phyloP scores from a whole-genome alignment of 2,329 filamentous ascomycete genomes.

The Aspergillus puulaauensis region DNA sequence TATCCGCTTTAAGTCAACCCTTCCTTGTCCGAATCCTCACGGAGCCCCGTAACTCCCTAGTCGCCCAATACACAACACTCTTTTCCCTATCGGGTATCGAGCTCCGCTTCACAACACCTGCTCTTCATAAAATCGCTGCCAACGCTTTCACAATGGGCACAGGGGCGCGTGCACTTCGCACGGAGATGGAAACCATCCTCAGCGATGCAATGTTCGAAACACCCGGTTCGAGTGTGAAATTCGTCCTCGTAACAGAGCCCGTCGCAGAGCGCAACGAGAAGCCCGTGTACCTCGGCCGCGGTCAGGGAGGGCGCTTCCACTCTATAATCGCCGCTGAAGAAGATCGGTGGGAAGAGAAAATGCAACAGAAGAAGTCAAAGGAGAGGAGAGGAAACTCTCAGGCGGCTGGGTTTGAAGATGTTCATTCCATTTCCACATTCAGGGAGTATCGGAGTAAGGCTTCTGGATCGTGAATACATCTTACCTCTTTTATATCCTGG shows the following conservation, averaged over 20 bases:
- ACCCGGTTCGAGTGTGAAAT: conserved; percentile 64
- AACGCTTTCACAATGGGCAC: conserved; percentile 69
- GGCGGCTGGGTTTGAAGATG: conserved; percentile 10
- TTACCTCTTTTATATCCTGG: not conserved
- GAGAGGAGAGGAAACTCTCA: conserved; percentile 22
- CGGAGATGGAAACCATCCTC: conserved; percentile 76
- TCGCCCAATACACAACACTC: conserved; percentile 84
- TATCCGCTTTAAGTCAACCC: conserved; percentile 69
- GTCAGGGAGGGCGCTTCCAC: conserved; percentile 52
- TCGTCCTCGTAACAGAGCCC: conserved; percentile 70
- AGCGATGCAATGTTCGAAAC: conserved; percentile 81
- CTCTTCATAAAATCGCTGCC: conserved; percentile 77
- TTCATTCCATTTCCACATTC: conserved; percentile 35
- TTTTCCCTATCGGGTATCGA: conserved; percentile 78
- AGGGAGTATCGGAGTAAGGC: conserved; percentile 46
- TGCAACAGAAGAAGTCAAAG: conserved; percentile 30
- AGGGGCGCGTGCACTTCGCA: conserved; percentile 75
- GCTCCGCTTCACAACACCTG: conserved; percentile 77
- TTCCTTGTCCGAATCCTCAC: conserved; percentile 83
- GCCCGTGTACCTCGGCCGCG: conserved; percentile 52
- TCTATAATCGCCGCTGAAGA: conserved; percentile 52
- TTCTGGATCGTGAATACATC: conserved; percentile 19
- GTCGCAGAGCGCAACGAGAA: conserved; percentile 64
- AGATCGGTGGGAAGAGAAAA: conserved; percentile 48
- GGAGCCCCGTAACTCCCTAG: conserved; percentile 83